Evolutionary conservation across 306 rosid species (phyloP).

Genomic region (Begonia masoniana): DNA sequence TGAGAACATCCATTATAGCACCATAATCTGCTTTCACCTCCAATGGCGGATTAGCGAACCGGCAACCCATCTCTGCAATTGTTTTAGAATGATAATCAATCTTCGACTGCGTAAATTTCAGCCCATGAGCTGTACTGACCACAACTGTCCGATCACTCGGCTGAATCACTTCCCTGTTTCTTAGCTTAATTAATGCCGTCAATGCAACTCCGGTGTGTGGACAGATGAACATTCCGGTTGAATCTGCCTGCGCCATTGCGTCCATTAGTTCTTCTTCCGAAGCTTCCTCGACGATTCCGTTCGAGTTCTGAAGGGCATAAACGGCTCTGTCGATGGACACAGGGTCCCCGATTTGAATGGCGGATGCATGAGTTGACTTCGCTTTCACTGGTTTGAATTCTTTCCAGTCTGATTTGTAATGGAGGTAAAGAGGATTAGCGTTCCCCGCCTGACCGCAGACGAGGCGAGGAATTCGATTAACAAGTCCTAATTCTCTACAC

Average conservation of each 20-base stretch:
- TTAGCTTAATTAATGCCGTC: conserved; percentile 54
- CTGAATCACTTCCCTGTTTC: conserved; percentile 48
- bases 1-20: conserved; percentile 39
- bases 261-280: conserved; percentile 74
- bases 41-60: conserved; percentile 35
- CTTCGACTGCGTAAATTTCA: conserved; percentile 58
- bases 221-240: conserved; percentile 76
- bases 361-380: conserved; percentile 50
- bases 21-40: conserved; percentile 36
- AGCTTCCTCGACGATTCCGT: conserved; percentile 85
- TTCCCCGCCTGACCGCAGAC: conserved; percentile 83
- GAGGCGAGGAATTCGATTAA: conserved; percentile 51
- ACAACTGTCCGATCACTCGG: conserved; percentile 57
- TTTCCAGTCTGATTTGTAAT: conserved; percentile 54
- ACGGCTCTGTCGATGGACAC: conserved; percentile 79
- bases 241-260: conserved; percentile 70
- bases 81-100: conserved; percentile 37
- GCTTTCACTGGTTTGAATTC: conserved; percentile 53
- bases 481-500: conserved; percentile 67
- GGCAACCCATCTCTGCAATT: conserved; percentile 31
- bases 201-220: conserved; percentile 83
- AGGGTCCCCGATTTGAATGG: conserved; percentile 87
- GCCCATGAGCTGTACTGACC: conserved; percentile 76
- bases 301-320: conserved; percentile 36
- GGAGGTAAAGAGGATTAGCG: conserved; percentile 61